These are phyloP conservation scores for Smithsoniella earleae DNA, from an alignment of 163 green algal species.

Conservation along the genomic window DNA sequence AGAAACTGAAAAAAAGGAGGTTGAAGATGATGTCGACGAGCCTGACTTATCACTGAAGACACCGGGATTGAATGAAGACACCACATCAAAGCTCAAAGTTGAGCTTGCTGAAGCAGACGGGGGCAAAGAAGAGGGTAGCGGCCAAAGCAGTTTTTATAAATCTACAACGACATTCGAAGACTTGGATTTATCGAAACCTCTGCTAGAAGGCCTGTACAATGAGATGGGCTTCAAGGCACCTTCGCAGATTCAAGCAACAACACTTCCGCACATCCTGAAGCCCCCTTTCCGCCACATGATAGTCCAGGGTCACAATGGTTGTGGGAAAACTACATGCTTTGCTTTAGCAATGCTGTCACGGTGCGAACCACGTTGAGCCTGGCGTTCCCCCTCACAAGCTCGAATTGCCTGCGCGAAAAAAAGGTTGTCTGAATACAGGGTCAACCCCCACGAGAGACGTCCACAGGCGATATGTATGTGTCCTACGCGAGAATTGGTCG, in stretches of 20 bases:
- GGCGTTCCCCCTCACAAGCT: too few species aligned
- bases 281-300: constrained; percentile 83
- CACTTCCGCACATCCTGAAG: constrained; percentile 91
- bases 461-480: constrained; percentile 93
- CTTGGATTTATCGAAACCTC: constrained; percentile 51
- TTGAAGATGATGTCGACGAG: constrained; percentile 45
- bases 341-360: constrained; percentile 86
- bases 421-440: constrained; percentile 50
- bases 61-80: not conserved
- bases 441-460: constrained; percentile 58
- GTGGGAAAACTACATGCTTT: constrained; percentile 98
- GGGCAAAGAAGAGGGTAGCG: constrained; percentile 34
- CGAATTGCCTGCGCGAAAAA: too few species aligned
- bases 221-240: constrained; percentile 99
- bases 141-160: constrained; percentile 52
- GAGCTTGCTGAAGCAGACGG: constrained; percentile 43
- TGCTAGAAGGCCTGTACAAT: constrained; percentile 85
- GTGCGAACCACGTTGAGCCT: too few species aligned
- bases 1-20: too few species aligned
- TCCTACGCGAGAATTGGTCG: constrained; percentile 90
- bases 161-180: constrained; percentile 69
- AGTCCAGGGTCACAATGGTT: constrained; percentile 91
- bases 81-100: constrained; percentile 37
- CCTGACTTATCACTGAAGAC: constrained; percentile 46
- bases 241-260: constrained; percentile 83